These are phyloP conservation scores for Colletotrichum lupini DNA, from an alignment of 2,329 filamentous ascomycete genomes.

Conservation along the genomic window DNA sequence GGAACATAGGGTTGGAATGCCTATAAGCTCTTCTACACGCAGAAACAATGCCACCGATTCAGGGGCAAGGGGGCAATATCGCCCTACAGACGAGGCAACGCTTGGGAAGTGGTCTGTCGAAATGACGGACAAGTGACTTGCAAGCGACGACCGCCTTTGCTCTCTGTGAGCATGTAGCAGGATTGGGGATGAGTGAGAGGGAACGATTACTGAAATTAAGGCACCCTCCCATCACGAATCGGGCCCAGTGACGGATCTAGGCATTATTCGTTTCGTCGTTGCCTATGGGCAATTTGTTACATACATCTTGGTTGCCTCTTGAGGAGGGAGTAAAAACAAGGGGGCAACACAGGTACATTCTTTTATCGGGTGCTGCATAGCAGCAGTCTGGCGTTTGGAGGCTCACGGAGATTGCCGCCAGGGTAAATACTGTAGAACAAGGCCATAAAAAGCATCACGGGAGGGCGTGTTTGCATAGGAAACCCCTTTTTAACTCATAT, in stretches of 20 bases:
- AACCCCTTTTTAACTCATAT: slow-evolving; percentile 54
- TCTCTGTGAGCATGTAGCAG: background rate
- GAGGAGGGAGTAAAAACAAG: background rate
- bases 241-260: slow-evolving; percentile 1
- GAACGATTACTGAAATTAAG: background rate
- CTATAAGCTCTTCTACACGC: background rate
- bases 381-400: slow-evolving; percentile 24
- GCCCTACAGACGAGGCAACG: background rate
- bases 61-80: background rate
- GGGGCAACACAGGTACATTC: slow-evolving; percentile 10
- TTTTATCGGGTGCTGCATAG: slow-evolving; percentile 4
- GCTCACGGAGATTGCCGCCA: slow-evolving; percentile 11
- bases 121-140: slow-evolving; percentile 25
- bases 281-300: slow-evolving; percentile 8
- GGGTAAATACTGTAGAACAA: slow-evolving; percentile 30
- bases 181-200: background rate
- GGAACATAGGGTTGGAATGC: slow-evolving; percentile 3
- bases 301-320: slow-evolving; percentile 2
- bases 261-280: slow-evolving; percentile 3
- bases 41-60: background rate
- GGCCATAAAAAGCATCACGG: slow-evolving; percentile 31
- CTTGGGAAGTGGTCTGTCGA: slow-evolving; percentile 28
- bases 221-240: background rate
- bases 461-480: slow-evolving; percentile 10
- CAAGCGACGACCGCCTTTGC: slow-evolving; percentile 3